Percentiles rank a stretch among this genome's conserved stretches.
phyloP scores from a whole-genome alignment of 495 filamentous ascomycete species.

The Xylaria intraflava region DNA sequence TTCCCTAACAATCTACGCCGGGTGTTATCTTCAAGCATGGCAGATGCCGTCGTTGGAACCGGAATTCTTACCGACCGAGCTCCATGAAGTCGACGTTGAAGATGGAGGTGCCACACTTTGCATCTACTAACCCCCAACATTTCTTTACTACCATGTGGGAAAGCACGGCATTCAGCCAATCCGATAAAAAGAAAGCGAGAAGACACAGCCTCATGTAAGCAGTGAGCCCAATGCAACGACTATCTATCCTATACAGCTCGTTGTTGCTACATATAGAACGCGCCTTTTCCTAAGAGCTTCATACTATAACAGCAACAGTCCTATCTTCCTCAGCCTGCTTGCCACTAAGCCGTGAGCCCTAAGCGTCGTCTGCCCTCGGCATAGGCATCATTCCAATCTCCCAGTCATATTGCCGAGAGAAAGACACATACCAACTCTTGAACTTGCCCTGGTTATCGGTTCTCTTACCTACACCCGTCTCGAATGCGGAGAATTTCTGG shows the following conservation, averaged over 20 bases:
- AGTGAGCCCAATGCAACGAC: neutral
- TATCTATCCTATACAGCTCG: slow-evolving; percentile 1
- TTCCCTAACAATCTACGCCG: too few species aligned
- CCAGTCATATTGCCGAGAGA: neutral
- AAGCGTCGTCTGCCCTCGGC: neutral
- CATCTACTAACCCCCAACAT: neutral
- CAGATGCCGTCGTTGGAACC: too few species aligned
- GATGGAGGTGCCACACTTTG: too few species aligned
- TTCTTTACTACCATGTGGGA: neutral
- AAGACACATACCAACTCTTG: neutral
- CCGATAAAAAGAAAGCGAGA: neutral
- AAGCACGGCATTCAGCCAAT: too few species aligned
- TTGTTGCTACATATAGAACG: slow-evolving; percentile 11
- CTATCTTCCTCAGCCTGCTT: neutral
- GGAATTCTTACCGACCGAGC: too few species aligned
- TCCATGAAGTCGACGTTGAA: too few species aligned
- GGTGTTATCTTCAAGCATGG: too few species aligned
- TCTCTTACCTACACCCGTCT: neutral
- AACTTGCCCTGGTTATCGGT: neutral
- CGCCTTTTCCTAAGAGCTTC: neutral
- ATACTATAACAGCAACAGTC: neutral
- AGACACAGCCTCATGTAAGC: slow-evolving; percentile 3
- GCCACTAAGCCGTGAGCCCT: neutral
- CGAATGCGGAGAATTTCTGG: neutral
- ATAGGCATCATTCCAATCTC: too few species aligned